These are phyloP conservation scores for Poa pratensis DNA, from an alignment of 176 grass and related monocot genomes.

Conservation along the genomic window DNA sequence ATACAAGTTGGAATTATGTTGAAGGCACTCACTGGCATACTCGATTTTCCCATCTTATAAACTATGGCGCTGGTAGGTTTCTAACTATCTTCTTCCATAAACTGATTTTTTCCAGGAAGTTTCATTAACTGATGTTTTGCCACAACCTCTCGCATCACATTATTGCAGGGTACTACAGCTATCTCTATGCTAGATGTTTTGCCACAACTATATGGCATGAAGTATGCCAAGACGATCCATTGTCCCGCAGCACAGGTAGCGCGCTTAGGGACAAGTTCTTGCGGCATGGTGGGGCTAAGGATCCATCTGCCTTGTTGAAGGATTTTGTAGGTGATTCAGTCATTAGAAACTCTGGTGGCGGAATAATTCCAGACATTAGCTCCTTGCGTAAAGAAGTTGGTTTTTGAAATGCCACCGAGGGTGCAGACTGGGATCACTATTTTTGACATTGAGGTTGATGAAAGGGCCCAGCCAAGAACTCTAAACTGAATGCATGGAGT, in stretches of 20 bases:
- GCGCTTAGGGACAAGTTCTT: conserved; percentile 67
- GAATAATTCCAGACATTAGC: conserved; percentile 71
- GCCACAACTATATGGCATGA: conserved; percentile 91
- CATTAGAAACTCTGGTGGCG: conserved; percentile 58
- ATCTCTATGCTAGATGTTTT: conserved; percentile 95
- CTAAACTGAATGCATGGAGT: not conserved
- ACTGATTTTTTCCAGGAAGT: not conserved
- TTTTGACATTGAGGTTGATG: not conserved
- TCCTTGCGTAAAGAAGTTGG: conserved; percentile 70
- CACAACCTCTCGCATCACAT: not conserved
- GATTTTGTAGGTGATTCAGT: conserved; percentile 68
- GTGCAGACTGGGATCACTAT: not conserved
- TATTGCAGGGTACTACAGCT: conserved; percentile 86
- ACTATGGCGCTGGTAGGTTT: conserved; percentile 81
- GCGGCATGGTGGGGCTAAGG: conserved; percentile 68
- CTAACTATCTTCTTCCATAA: not conserved
- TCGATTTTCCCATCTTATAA: conserved; percentile 86
- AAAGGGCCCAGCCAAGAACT: not conserved
- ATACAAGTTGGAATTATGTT: conserved; percentile 80
- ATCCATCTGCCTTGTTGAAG: conserved; percentile 72
- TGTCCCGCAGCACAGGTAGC: conserved; percentile 66
- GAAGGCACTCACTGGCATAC: conserved; percentile 88
- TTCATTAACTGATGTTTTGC: conserved; percentile 4
- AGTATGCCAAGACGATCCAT: conserved; percentile 70
- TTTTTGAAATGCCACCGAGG: conserved; percentile 42